Percentiles rank a stretch among this genome's conserved stretches.
phyloP scores from a whole-genome alignment of 2,329 filamentous ascomycete genomes.

The Aciculosporium take region DNA sequence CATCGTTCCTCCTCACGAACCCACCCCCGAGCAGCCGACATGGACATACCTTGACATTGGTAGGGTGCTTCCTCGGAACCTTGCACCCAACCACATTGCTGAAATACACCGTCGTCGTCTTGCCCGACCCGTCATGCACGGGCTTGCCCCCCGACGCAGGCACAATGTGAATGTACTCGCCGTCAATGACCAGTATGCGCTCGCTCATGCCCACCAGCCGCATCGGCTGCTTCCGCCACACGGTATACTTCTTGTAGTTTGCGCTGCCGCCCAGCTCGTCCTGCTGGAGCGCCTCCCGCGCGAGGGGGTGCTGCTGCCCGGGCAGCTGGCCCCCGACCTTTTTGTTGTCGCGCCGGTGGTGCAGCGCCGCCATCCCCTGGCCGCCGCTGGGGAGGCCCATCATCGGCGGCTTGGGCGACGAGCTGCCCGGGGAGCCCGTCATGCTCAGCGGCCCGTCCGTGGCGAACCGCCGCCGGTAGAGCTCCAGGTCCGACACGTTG shows the following conservation, averaged over 20 bases:
- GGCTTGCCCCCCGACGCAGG: slow-evolving; percentile 54
- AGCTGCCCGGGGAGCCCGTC: slow-evolving; percentile 52
- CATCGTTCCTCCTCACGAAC: too few relatives aligned
- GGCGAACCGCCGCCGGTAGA: slow-evolving; percentile 60
- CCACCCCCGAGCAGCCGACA: too few relatives aligned
- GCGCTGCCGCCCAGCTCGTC: slow-evolving; percentile 41
- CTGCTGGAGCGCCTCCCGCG: slow-evolving; percentile 46
- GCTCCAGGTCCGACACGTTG: slow-evolving; percentile 58
- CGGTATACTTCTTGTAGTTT: slow-evolving; percentile 62
- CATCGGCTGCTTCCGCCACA: slow-evolving; percentile 73
- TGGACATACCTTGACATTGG: slow-evolving; percentile 57
- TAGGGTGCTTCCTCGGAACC: slow-evolving; percentile 64
- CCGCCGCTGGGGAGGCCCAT: slow-evolving; percentile 36
- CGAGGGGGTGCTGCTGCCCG: slow-evolving; percentile 54
- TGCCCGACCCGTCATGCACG: slow-evolving; percentile 47
- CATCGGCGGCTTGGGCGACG: slow-evolving; percentile 56
- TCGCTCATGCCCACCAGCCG: slow-evolving; percentile 64
- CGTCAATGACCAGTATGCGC: slow-evolving; percentile 64
- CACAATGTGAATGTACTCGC: slow-evolving; percentile 78
- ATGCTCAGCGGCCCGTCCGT: slow-evolving; percentile 58
- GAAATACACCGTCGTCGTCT: slow-evolving; percentile 71
- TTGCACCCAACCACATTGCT: slow-evolving; percentile 72
- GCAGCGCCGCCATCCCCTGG: slow-evolving; percentile 10
- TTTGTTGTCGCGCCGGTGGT: slow-evolving; percentile 38
- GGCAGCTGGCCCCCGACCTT: slow-evolving; percentile 35